These are phyloP conservation scores for Daldinia bambusicola DNA, from an alignment of 495 filamentous ascomycete species.

Conservation along the genomic window DNA sequence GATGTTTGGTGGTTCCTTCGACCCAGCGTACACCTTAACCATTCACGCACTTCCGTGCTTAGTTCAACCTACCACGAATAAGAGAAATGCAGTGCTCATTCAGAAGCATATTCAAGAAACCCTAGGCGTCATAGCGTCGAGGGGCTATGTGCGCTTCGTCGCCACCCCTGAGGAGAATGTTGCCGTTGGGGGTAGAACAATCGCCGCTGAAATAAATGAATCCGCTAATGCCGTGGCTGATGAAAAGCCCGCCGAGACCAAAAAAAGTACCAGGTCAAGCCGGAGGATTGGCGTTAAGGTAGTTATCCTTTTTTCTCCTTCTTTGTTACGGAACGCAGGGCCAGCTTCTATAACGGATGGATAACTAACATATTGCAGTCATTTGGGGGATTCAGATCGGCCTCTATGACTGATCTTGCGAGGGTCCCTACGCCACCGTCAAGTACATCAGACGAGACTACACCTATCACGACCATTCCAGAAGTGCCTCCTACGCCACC, in stretches of 20 bases:
- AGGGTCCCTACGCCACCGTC: constrained; percentile 42
- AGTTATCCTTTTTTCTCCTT: constrained; percentile 30
- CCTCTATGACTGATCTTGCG: constrained; percentile 42
- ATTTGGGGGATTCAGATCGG: constrained; percentile 43
- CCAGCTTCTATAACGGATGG: constrained; percentile 6
- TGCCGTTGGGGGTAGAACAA: constrained; percentile 74
- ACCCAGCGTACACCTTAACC: constrained; percentile 84
- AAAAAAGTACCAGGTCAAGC: constrained; percentile 41
- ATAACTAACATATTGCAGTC: constrained; percentile 41
- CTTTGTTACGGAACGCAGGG: constrained; percentile 14
- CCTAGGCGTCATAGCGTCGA: constrained; percentile 68
- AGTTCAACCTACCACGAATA: constrained; percentile 80
- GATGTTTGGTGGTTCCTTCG: constrained; percentile 74
- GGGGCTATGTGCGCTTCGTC: constrained; percentile 78
- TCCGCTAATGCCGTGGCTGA: constrained; percentile 49
- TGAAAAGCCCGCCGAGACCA: constrained; percentile 38
- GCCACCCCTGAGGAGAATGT: constrained; percentile 74
- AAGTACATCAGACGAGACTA: constrained; percentile 43
- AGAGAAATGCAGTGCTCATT: constrained; percentile 80
- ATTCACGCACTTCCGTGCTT: constrained; percentile 75
- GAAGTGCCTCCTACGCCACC: constrained; percentile 49
- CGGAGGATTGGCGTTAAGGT: constrained; percentile 47
- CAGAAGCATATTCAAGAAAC: constrained; percentile 73
- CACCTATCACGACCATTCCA: constrained; percentile 46
- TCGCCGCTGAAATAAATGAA: constrained; percentile 73